Base-by-base conservation (phyloP, 257 asterid genomes). In the Avicennia marina region DNA sequence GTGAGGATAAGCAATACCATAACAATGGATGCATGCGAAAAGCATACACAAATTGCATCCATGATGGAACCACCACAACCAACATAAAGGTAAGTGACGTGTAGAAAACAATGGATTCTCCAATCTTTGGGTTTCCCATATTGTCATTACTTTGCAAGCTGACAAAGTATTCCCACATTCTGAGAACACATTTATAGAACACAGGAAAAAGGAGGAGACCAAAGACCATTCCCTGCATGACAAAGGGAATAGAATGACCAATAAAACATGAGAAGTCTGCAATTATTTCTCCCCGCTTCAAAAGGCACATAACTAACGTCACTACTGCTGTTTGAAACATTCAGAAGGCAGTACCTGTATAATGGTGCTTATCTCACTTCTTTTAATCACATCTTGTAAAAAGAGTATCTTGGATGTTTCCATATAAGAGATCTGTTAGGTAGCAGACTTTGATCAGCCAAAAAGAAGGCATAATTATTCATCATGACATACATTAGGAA, bases 31-130 rank as follows among this genome's bases (percentile, higher is more conserved):
- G 94, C 64, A 68, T 41, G 20, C 67, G 75, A 70, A 89, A 89
- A 54, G 73, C 70, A 55, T 84, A 90, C 69, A 89, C 91, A 59
- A 80, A 77, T 68, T 78, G 95, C 89, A 93, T 82, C 99, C 99
- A 93, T 51, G 86, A 84, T 4, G 99, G 97, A 52, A 81, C 75
- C 59, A 66, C 77, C 79, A 73, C 50, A 42, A 76, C 54, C 79
- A 86, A 63, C 67, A 77, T 48, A 56, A 72, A 33, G 27, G 67
- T 49, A 41, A 86, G 84, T 33, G 72, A 70, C 26, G 71, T 69
- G 72, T 67, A 84, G 81, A 93, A 93, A 41, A 84, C 57, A 52
- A 70, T 48, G 65, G 91, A 78, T 74, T 73, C 76, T 73, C 73
- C 74, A 31, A 62, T 83, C 65, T 78, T 89, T 64, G 46, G 58